These are phyloP conservation scores for Fusarium incarnatum DNA, from an alignment of 2,329 filamentous ascomycete species.

Conservation along the genomic window DNA sequence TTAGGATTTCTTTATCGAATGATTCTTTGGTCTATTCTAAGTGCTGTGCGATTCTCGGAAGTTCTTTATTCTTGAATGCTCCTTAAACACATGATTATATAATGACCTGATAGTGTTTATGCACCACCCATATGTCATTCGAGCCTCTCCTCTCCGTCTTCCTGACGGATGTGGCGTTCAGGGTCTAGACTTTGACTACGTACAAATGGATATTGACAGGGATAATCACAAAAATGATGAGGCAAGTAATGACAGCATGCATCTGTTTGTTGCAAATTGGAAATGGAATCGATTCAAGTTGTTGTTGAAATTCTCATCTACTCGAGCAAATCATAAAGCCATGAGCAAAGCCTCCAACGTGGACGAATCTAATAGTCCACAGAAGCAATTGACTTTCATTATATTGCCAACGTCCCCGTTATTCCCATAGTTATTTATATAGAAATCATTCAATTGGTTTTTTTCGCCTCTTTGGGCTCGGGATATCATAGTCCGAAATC, in stretches of 20 bases:
- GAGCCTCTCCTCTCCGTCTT: background rate
- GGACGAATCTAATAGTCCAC: slow-evolving; percentile 39
- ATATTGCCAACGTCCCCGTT: slow-evolving; percentile 37
- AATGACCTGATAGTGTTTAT: background rate
- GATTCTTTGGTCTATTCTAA: background rate
- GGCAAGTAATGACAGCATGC: background rate
- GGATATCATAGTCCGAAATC: slow-evolving; percentile 40
- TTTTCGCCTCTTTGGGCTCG: slow-evolving; percentile 22
- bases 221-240: background rate
- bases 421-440: slow-evolving; percentile 34
- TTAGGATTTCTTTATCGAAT: background rate
- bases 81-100: background rate
- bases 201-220: background rate
- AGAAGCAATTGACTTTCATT: slow-evolving; percentile 39
- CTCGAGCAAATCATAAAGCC: slow-evolving; percentile 37
- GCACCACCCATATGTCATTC: background rate
- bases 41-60: background rate
- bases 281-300: slow-evolving; percentile 21
- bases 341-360: slow-evolving; percentile 28
- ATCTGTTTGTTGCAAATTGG: background rate
- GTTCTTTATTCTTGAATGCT: background rate
- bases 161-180: slow-evolving; percentile 26
- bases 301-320: slow-evolving; percentile 31
- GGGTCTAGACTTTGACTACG: slow-evolving; percentile 4
- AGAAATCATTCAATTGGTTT: slow-evolving; percentile 38